Percentiles rank a stretch among this genome's conserved stretches.
Evolutionary conservation across 257 asterid species (phyloP).

Genomic region (Asclepias syriaca): DNA sequence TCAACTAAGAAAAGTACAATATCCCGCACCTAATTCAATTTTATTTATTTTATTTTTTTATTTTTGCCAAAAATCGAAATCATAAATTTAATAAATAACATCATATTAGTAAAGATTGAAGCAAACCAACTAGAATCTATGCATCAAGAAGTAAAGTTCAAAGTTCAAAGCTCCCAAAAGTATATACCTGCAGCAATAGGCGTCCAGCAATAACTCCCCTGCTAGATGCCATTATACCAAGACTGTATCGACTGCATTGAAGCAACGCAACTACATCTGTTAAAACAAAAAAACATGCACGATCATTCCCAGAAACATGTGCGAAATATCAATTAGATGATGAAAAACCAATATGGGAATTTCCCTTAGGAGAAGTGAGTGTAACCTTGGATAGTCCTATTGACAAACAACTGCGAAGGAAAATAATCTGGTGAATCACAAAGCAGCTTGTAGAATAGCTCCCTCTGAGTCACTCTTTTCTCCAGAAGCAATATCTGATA

Average conservation of each 20-base stretch:
- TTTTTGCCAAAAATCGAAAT: background rate
- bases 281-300: conserved; percentile 7
- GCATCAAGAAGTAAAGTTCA: background rate
- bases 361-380: background rate
- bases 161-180: background rate
- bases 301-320: background rate
- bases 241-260: conserved; percentile 83
- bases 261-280: conserved; percentile 85
- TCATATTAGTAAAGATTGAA: background rate
- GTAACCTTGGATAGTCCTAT: conserved; percentile 77
- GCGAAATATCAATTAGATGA: background rate
- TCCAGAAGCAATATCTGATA: conserved; percentile 62
- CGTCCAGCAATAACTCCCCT: conserved; percentile 90
- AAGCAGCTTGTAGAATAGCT: conserved; percentile 77
- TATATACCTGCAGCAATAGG: conserved; percentile 64
- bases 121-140: background rate
- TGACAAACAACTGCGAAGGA: conserved; percentile 70
- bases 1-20: background rate
- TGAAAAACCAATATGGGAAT: background rate
- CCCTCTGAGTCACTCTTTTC: conserved; percentile 90
- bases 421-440: conserved; percentile 74
- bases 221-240: conserved; percentile 88
- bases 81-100: background rate
- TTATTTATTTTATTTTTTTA: no score
- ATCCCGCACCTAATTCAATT: background rate